Conservation (phyloP, 345 rosid genomes). For the Raphanus sativus region DNA sequence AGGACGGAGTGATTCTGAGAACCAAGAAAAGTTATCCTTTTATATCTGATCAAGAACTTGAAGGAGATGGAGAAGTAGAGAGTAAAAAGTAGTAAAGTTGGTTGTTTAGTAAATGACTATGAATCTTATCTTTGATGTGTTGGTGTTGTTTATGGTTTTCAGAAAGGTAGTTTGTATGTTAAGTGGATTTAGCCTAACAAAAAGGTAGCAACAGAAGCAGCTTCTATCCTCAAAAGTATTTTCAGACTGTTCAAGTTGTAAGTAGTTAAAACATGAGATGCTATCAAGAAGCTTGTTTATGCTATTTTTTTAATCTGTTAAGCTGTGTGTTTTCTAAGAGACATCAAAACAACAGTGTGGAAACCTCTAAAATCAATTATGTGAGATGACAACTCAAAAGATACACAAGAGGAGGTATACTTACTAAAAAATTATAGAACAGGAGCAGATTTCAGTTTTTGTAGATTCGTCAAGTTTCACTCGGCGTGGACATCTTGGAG, state of each 20-base stretch:
- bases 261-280: no score
- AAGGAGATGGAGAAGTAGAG: background rate
- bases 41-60: background rate
- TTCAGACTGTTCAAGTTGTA: background rate
- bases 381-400: no score
- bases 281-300: no score
- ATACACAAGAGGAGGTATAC: no score
- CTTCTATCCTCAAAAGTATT: background rate
- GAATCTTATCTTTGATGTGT: background rate
- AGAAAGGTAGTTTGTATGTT: background rate
- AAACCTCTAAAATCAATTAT: no score
- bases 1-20: background rate
- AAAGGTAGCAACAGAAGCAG: background rate
- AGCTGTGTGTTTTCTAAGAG: no score
- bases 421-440: no score
- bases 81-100: background rate
- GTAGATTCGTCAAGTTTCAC: no score
- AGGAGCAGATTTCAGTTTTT: no score
- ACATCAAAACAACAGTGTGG: no score
- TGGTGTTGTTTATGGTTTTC: background rate
- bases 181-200: background rate
- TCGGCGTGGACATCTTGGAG: no score
- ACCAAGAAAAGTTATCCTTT: background rate
- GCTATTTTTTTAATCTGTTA: no score
- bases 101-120: background rate